Evolutionary conservation across 805 yeast genomes (phyloP).

Genomic region (Nakazawaea molendinolei): DNA sequence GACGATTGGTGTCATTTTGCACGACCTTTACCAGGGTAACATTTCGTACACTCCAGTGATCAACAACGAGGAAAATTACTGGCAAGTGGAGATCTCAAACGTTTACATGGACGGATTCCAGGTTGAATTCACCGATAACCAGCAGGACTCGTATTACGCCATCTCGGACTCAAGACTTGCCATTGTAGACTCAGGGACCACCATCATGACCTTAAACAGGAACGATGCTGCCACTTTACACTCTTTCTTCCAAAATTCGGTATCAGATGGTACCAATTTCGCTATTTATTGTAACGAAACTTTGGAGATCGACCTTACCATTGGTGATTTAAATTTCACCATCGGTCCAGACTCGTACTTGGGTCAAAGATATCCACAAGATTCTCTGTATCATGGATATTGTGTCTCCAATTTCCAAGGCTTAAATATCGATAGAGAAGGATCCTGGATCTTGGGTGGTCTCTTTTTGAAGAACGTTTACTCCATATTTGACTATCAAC

Average conservation of each 20-base stretch:
- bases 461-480: constrained; percentile 49
- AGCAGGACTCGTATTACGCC: constrained; percentile 12
- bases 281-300: constrained; percentile 53
- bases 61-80: constrained; percentile 31
- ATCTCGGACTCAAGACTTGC: constrained; percentile 30
- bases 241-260: constrained; percentile 39
- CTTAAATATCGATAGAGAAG: constrained; percentile 28
- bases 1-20: constrained; percentile 33
- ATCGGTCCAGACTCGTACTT: constrained; percentile 37
- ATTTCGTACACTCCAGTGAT: constrained; percentile 33
- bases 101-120: constrained; percentile 28
- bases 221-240: constrained; percentile 50
- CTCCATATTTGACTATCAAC: constrained; percentile 49
- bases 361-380: constrained; percentile 37
- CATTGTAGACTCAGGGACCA: constrained; percentile 62
- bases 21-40: constrained; percentile 32
- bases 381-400: constrained; percentile 34
- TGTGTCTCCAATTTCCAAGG: constrained; percentile 67
- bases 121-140: constrained; percentile 26
- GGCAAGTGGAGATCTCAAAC: constrained; percentile 42
- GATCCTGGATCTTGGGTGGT: constrained; percentile 61
- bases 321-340: constrained; percentile 40
- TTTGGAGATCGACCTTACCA: constrained; percentile 29
- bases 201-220: constrained; percentile 49
- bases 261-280: constrained; percentile 56